Evolutionary conservation across 208 protist genomes (phyloP).

Genomic region (Trypanosoma congolense): DNA sequence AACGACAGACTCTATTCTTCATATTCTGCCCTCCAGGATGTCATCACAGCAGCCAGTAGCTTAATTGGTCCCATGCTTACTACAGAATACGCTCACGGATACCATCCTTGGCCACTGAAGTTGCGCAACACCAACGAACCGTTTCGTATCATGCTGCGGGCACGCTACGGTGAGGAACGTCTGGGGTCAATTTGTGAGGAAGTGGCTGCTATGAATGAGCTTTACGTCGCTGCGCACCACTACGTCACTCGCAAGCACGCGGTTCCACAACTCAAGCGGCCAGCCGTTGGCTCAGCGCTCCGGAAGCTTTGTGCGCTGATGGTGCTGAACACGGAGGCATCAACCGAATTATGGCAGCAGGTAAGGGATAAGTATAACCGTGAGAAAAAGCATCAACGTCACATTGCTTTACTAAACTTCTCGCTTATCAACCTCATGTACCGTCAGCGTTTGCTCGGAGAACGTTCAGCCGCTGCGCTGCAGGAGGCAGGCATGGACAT

Average conservation of each 20-base stretch:
- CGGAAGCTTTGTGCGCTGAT: conserved; percentile 50
- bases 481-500: conserved; percentile 55
- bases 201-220: conserved; percentile 48
- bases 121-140: conserved; percentile 82
- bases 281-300: conserved; percentile 37
- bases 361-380: conserved; percentile 55
- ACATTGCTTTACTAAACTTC: conserved; percentile 49
- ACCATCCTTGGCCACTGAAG: conserved; percentile 84
- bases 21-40: conserved; percentile 43
- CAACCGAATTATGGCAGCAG: conserved; percentile 56
- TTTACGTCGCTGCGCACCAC: conserved; percentile 64
- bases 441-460: conserved; percentile 52
- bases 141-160: conserved; percentile 56
- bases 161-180: conserved; percentile 59
- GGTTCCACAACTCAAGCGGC: conserved; percentile 45
- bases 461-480: conserved; percentile 63
- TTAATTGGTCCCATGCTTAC: conserved; percentile 80
- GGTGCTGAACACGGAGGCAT: conserved; percentile 44
- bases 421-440: conserved; percentile 59
- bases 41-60: conserved; percentile 55
- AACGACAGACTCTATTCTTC: conserved; percentile 51
- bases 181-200: conserved; percentile 58
- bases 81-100: conserved; percentile 71
- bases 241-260: conserved; percentile 42
- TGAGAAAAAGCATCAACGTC: conserved; percentile 39